Base-by-base conservation (phyloP, 768 basidiomycete genomes). In the Russula lepida region DNA sequence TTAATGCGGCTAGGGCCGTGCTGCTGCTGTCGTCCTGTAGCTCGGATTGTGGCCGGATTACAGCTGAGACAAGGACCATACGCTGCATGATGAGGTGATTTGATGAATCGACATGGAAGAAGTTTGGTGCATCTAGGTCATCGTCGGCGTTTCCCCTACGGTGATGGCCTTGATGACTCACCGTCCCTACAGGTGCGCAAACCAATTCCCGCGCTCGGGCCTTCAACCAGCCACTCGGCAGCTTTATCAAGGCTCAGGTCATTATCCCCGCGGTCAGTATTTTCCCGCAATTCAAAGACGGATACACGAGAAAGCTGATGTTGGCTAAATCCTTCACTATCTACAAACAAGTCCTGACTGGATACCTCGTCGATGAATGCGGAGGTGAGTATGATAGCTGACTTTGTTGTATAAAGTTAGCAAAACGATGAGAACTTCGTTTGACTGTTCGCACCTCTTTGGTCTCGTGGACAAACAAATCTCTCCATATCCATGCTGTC, bases 1-100 rank as follows among this genome's bases (percentile, higher is more conserved):
- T 86, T 7, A 85, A 76, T n/a, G 87, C 72, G 0, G 77, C 75
- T n/a, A 83, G 69, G 11, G 68, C 60, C 35, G 65, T 54, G 37
- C 71, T 69, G 51, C 64, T 68, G 41, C 73, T 68, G 49, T 74
- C 67, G 27, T 76, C 74, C 21, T 71, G 54, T 28, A 68, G 60
- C 15, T 71, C 71, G 11, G 58, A 57, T 28, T 70, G 65, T 12
- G 66, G 25, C 39, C 39, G 62, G 7, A 65, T 32, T 8, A 63
- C 44, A 27, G 64, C 53, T 23, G 64, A 69, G 15, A 44, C 37
- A 23, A 63, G 52, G 41, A 56, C 52, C 9, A 57, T 2, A 28
- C 55, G 66, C 27, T 77, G 79, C 12, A 74, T 68, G 27, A 80
- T 67, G 33, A 89, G 72, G 50, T 76, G 78, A 17, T 79, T 76